phyloP scores from a whole-genome alignment of 2,329 filamentous ascomycete genomes.

The Phoma herbarum region DNA sequence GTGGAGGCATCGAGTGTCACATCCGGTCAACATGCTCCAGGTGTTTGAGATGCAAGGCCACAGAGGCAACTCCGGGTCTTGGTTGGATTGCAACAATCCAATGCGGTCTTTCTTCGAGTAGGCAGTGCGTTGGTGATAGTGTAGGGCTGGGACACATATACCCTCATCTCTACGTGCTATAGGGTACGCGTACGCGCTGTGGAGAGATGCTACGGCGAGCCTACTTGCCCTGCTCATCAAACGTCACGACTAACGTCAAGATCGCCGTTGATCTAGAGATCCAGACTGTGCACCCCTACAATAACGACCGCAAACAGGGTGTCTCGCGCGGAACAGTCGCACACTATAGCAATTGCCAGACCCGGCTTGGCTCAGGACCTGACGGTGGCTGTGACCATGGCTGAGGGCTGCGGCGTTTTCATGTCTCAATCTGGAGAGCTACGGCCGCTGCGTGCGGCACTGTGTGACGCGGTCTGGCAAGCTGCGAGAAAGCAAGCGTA shows the following conservation, averaged over 20 bases:
- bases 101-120: too few relatives aligned
- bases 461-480: not conserved
- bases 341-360: not conserved
- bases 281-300: not conserved
- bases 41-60: too few relatives aligned
- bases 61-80: too few relatives aligned
- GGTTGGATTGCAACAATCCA: too few relatives aligned
- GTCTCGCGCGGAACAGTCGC: too few relatives aligned
- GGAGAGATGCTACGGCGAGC: too few relatives aligned
- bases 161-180: not conserved
- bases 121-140: too few relatives aligned
- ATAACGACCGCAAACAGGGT: not conserved
- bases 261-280: not conserved
- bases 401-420: not conserved
- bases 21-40: too few relatives aligned
- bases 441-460: not conserved
- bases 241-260: not conserved
- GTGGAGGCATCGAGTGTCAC: too few relatives aligned
- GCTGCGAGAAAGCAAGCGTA: not conserved
- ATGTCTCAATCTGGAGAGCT: not conserved
- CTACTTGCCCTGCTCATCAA: not conserved
- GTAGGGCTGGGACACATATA: not conserved
- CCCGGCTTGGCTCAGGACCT: not conserved
- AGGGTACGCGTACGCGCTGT: slow-evolving; percentile 1
- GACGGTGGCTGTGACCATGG: not conserved